A percentile compares a stretch with the other conserved stretches of the same genome.
Evolutionary conservation across 352 stramenopile species (phyloP).

Genomic region (Phytophthora pluvialis): DNA sequence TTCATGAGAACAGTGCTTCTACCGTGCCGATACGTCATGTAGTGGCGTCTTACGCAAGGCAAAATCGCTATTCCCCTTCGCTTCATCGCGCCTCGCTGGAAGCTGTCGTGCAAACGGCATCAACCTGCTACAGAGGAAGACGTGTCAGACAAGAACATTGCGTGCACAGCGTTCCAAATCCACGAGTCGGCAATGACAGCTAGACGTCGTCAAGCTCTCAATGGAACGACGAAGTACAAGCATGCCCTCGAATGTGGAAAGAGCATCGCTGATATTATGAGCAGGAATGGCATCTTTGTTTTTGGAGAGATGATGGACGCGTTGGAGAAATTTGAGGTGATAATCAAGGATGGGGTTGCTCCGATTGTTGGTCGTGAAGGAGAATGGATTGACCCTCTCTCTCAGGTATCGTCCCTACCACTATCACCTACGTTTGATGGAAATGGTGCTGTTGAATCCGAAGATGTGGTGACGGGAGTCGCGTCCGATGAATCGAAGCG

Average conservation of each 20-base stretch:
- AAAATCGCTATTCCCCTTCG: constrained; percentile 4
- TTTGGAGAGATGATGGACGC: constrained; percentile 14
- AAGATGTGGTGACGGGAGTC: no score
- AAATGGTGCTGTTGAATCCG: no score
- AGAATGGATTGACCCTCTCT: not conserved
- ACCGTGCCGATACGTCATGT: constrained; percentile 19
- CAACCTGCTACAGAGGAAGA: constrained; percentile 11
- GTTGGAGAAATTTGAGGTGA: constrained; percentile 12
- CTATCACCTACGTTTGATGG: not conserved
- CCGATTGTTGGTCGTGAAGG: constrained; percentile 15
- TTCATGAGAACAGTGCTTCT: constrained; percentile 17
- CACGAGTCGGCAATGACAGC: constrained; percentile 2
- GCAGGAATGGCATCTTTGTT: constrained; percentile 4
- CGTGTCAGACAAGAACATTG: not conserved
- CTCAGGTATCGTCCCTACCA: not conserved
- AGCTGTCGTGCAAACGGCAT: constrained; percentile 10
- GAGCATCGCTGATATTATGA: constrained; percentile 19
- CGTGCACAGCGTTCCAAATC: constrained; percentile 10
- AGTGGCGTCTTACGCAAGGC: constrained; percentile 13
- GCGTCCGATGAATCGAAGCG: no score
- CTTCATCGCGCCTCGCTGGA: constrained; percentile 4
- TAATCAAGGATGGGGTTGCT: constrained; percentile 13
- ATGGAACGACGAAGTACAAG: constrained; percentile 15
- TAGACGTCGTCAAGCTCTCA: constrained; percentile 2
- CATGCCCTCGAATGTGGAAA: not conserved